Evolutionary conservation across 169 alveolate species (phyloP).

Genomic region (Plasmodium chabaudi): DNA sequence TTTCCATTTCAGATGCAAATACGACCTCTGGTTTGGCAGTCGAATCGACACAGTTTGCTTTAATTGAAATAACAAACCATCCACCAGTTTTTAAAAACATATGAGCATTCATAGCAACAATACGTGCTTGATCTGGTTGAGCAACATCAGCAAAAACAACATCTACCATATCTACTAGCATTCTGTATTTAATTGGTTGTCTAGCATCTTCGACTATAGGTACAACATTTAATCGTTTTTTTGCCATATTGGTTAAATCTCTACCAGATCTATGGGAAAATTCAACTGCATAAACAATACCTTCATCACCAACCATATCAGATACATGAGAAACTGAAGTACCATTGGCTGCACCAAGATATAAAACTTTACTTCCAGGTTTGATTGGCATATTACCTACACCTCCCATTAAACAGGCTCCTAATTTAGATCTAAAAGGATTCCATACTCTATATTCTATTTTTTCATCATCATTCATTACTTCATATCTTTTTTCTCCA

Average conservation of each 20-base stretch:
- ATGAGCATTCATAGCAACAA: constrained; percentile 96
- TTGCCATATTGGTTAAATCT: constrained; percentile 98
- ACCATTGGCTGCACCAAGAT: constrained; percentile 98
- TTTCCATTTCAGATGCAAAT: constrained; percentile 92
- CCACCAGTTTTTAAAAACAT: constrained; percentile 98
- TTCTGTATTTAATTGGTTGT: constrained; percentile 97
- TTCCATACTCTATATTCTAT: constrained; percentile 99
- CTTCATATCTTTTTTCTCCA: constrained; percentile 98
- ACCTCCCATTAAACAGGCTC: constrained; percentile 98
- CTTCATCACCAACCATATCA: constrained; percentile 99
- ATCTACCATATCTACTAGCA: constrained; percentile 99
- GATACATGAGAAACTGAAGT: constrained; percentile 99
- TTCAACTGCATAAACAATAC: constrained; percentile 99
- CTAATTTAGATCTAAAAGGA: constrained; percentile 99
- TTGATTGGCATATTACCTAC: constrained; percentile 97
- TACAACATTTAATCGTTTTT: constrained; percentile 97
- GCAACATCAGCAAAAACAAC: constrained; percentile 99
- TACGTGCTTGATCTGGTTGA: constrained; percentile 98
- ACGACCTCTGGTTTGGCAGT: constrained; percentile 99
- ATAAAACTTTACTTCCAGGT: constrained; percentile 97
- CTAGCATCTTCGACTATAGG: constrained; percentile 99
- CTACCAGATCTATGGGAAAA: constrained; percentile 98
- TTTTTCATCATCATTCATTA: constrained; percentile 92
- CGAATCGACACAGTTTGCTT: constrained; percentile 99
- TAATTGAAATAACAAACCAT: constrained; percentile 97